Percentiles rank a stretch among this genome's conserved stretches.
phyloP scores from a whole-genome alignment of 345 rosid genomes.

The Balakata baccata region DNA sequence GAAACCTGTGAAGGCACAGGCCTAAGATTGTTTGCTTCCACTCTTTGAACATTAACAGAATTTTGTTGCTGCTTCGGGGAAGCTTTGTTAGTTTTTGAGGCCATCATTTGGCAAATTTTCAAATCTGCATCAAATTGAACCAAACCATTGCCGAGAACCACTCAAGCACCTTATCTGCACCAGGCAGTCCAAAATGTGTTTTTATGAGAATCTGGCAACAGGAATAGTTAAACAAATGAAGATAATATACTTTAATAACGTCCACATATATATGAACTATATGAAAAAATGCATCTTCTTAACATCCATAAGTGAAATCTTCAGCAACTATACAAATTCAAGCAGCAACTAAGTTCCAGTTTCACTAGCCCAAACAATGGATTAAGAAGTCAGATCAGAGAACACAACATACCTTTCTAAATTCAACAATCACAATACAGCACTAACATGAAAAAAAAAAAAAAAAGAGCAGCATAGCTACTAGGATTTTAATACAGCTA shows the following conservation, averaged over 20 bases:
- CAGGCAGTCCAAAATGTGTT: slow-evolving; percentile 10
- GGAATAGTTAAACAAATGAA: slow-evolving; percentile 4
- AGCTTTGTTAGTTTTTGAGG: slow-evolving; percentile 44
- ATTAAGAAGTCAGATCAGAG: slow-evolving; percentile 6
- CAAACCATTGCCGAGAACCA: slow-evolving; percentile 22
- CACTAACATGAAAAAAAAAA: background rate
- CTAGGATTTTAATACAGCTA: background rate
- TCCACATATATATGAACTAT: background rate
- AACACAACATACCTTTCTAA: background rate
- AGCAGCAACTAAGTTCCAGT: background rate
- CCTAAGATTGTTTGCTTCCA: slow-evolving; percentile 38
- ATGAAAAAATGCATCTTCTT: slow-evolving; percentile 1
- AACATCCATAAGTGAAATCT: slow-evolving; percentile 12
- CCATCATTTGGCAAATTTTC: slow-evolving; percentile 38
- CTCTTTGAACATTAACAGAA: slow-evolving; percentile 27
- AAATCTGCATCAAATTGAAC: slow-evolving; percentile 32
- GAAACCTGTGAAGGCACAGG: slow-evolving; percentile 35
- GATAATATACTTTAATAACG: background rate
- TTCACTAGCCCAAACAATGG: background rate
- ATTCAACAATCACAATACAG: background rate
- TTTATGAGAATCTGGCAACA: slow-evolving; percentile 14
- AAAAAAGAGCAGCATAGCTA: background rate
- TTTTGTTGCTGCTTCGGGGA: slow-evolving; percentile 41
- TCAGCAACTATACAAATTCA: background rate
- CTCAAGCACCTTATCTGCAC: slow-evolving; percentile 24